These are phyloP conservation scores for Cercophora newfieldiana DNA, from an alignment of 495 filamentous ascomycete species.

Conservation along the genomic window DNA sequence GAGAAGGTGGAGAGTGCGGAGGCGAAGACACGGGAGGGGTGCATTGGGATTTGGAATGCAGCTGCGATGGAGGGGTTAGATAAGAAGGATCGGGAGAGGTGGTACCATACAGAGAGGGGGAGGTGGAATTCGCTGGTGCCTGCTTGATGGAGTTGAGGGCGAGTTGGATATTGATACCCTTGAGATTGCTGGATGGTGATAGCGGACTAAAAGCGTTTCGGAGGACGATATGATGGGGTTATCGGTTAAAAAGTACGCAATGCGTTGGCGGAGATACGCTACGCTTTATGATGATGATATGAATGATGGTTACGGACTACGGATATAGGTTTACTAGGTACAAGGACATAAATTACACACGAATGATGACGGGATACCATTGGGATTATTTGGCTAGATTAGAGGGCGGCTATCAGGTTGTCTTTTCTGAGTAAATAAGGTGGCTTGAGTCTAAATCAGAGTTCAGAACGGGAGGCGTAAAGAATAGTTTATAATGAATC, in stretches of 20 bases:
- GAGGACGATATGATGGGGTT: too few relatives aligned
- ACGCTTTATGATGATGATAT: background rate
- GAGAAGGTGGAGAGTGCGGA: constrained; percentile 18
- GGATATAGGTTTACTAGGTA: background rate
- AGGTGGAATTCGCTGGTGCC: constrained; percentile 43
- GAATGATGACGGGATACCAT: too few relatives aligned
- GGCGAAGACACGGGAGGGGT: constrained; percentile 43
- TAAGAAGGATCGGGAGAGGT: constrained; percentile 50
- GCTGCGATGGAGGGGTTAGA: constrained; percentile 35
- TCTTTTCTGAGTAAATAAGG: too few relatives aligned
- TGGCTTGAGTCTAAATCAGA: too few relatives aligned
- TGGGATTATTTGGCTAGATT: too few relatives aligned
- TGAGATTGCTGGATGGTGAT: background rate
- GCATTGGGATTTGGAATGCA: constrained; percentile 58
- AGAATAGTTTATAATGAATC: too few relatives aligned
- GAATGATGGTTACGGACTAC: background rate
- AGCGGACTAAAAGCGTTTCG: too few relatives aligned
- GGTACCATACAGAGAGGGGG: constrained; percentile 53
- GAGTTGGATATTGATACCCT: background rate
- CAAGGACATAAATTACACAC: background rate
- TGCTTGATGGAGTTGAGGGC: constrained; percentile 18
- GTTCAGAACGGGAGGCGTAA: too few relatives aligned
- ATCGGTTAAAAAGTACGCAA: background rate
- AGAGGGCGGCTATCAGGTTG: too few relatives aligned
- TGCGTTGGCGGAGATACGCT: background rate